Evolutionary conservation across 805 yeast genomes (phyloP), one percentile per base, ranked within the genome.

Genomic region (Soucietia sequanensis): DNA sequence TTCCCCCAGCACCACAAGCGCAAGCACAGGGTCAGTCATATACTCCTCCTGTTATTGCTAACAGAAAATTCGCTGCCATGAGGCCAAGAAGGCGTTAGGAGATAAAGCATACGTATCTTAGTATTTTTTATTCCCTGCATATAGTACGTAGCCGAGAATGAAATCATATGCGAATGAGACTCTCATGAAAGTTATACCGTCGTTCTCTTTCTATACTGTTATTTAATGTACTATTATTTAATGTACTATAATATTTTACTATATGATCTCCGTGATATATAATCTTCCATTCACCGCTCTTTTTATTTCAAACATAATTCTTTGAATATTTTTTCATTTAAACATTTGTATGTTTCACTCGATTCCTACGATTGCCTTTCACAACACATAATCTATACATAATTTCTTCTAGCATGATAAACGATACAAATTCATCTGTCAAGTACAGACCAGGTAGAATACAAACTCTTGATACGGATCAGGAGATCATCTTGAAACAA

Each of bases 401-500:
- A 31, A 18, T 20, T 12, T 12, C 23, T 19, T 12, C 37, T 4
- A 21, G 21, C n/a, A 27, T 13, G 18, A 10, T 30, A 15, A 32
- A 32, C 12, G 30, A n/a, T n/a, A n/a, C n/a, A n/a, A n/a, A 20
- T 20, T 31, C 38, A 13, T 24, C 43, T 5, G 51, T 56, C 24
- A 35, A 47, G 10, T 63, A 46, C 38, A 53, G 68, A 30, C 60
- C 63, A 5, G 70, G 66, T 5, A 51, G 72, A 41, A 53, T 66
- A 30, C 71, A 66, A 37, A 46, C 65, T 17, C 52, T 68, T 23
- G 52, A 49, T 11, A 57, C 60, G 2, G 83, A 81, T 16, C 80
- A 84, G 54, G 90, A 84, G 50, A 48, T 71, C 33, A 68, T 71
- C 13, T 60, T 84, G 51, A 85, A 85, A 56, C 86, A 82, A 49